Evolutionary conservation across 495 filamentous ascomycete genomes (phyloP).

Genomic region (Penicillium cosmopolitanum): DNA sequence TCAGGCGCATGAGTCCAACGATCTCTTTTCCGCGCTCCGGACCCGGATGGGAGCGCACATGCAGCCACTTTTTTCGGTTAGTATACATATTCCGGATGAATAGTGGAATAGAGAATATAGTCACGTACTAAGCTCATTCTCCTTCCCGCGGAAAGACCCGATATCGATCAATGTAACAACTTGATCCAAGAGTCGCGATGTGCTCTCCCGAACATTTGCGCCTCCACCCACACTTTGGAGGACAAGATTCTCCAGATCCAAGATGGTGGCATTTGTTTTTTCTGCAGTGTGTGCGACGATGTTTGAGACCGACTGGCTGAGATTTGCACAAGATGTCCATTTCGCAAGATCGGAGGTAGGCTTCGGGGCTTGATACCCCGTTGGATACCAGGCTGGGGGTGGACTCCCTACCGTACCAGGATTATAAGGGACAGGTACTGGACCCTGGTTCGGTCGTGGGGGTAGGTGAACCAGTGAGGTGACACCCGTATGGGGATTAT

Average conservation of each 20-base stretch:
- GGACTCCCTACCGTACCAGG: not conserved
- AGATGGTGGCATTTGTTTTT: constrained; percentile 26
- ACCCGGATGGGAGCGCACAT: constrained; percentile 20
- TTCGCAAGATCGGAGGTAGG: constrained; percentile 12
- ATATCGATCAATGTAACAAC: constrained; percentile 71
- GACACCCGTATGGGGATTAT: not conserved
- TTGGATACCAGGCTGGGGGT: constrained; percentile 4
- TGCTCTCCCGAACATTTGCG: constrained; percentile 46
- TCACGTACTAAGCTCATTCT: constrained; percentile 58
- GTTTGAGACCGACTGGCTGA: constrained; percentile 20
- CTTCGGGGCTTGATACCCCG: constrained; percentile 4
- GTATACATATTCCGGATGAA: not conserved
- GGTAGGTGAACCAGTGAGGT: constrained; percentile 9
- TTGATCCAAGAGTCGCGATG: constrained; percentile 53
- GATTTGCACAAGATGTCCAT: constrained; percentile 21
- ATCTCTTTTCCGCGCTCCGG: constrained; percentile 18
- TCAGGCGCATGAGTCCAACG: constrained; percentile 4
- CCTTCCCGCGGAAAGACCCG: constrained; percentile 64
- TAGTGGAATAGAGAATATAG: constrained; percentile 21
- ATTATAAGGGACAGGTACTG: not conserved
- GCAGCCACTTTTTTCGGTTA: constrained; percentile 28
- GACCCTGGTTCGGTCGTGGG: not conserved
- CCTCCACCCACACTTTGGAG: constrained; percentile 19
- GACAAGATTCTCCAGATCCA: constrained; percentile 22
- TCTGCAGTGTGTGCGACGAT: constrained; percentile 19